Conservation (phyloP, 1,284 basidiomycete genomes). For the Omphalotus olearius region DNA sequence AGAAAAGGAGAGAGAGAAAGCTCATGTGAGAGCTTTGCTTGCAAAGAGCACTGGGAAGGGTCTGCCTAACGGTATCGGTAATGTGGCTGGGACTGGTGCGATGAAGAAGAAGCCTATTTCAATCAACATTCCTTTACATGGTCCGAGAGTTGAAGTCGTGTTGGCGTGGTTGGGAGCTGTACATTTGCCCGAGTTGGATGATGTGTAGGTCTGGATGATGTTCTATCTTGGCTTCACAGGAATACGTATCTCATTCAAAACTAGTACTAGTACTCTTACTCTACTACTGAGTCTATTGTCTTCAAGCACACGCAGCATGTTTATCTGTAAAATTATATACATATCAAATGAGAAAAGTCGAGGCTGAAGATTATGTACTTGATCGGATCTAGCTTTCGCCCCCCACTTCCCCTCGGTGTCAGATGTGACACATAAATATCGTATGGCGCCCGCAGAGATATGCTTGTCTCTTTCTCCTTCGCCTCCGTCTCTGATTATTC, state of each 20-base stretch:
- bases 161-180: conserved; percentile 79
- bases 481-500: neutral
- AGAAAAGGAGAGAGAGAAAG: conserved; percentile 36
- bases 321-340: too few species aligned
- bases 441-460: neutral
- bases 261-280: too few species aligned
- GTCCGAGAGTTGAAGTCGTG: conserved; percentile 76
- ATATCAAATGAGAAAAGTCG: too few species aligned
- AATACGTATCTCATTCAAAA: too few species aligned
- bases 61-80: neutral
- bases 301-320: too few species aligned
- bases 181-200: conserved; percentile 70
- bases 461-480: neutral
- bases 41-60: conserved; percentile 1
- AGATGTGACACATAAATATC: neutral
- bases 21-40: neutral
- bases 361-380: too few species aligned
- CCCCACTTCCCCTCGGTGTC: neutral
- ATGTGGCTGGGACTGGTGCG: conserved; percentile 14
- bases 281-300: too few species aligned
- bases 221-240: too few species aligned
- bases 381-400: neutral
- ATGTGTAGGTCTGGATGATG: conserved; percentile 22
- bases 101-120: conserved; percentile 53
- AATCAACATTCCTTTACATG: conserved; percentile 78